Conservation (phyloP, 1,139 yeast species). For the Kluyveromyces marxianus region DNA sequence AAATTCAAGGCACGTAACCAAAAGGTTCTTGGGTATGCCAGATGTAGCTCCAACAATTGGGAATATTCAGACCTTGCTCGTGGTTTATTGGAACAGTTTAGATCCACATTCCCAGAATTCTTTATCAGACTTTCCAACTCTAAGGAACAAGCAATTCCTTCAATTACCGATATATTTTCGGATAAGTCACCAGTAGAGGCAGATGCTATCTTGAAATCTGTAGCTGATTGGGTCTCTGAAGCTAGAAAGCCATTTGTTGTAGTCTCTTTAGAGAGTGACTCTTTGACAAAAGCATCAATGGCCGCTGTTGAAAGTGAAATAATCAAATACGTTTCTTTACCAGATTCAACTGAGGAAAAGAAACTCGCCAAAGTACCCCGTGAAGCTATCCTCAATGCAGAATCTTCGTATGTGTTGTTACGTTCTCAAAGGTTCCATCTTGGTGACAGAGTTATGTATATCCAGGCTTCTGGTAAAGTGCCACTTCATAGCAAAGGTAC, state of each 20-base stretch:
- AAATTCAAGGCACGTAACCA: conserved; percentile 73
- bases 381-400: conserved; percentile 73
- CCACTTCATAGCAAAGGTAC: conserved; percentile 87
- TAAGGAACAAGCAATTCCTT: conserved; percentile 35
- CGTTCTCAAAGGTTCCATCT: conserved; percentile 69
- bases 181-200: conserved; percentile 34
- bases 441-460: conserved; percentile 87
- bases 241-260: conserved; percentile 49
- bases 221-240: conserved; percentile 52
- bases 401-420: conserved; percentile 62
- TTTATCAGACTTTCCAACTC: conserved; percentile 33
- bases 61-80: conserved; percentile 74
- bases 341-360: conserved; percentile 39
- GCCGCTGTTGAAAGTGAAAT: conserved; percentile 61
- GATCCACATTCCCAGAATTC: conserved; percentile 51
- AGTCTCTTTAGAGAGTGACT: conserved; percentile 74
- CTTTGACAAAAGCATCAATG: conserved; percentile 61
- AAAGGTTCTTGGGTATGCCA: conserved; percentile 84
- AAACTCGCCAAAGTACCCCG: conserved; percentile 80
- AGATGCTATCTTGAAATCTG: conserved; percentile 37
- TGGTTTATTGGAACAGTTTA: conserved; percentile 55
- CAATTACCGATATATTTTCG: conserved; percentile 36
- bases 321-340: conserved; percentile 39
- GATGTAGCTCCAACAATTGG: conserved; percentile 67
- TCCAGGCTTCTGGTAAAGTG: conserved; percentile 83